A percentile compares a stretch with the other conserved stretches of the same genome.
Evolutionary conservation across 176 grass and related monocot genomes (phyloP).

Genomic region (Rhynchospora tenuis): DNA sequence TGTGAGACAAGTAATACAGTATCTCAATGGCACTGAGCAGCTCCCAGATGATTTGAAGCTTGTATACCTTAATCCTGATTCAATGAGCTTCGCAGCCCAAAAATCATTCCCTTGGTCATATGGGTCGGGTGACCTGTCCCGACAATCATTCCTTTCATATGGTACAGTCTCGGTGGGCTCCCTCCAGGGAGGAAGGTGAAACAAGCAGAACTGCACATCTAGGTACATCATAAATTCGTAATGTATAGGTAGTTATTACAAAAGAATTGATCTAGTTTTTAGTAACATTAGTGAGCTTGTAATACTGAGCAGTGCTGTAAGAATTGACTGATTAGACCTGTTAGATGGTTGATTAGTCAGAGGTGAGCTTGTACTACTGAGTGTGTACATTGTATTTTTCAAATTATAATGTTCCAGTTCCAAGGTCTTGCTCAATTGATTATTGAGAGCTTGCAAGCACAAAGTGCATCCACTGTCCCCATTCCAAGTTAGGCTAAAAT

Average conservation of each 20-base stretch:
- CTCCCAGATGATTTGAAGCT: constrained; percentile 17
- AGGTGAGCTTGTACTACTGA: not conserved
- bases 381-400: not conserved
- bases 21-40: constrained; percentile 28
- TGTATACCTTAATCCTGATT: constrained; percentile 24
- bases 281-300: too few species aligned
- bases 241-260: not conserved
- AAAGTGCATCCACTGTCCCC: too few species aligned
- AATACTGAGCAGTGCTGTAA: too few species aligned
- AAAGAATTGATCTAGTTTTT: not conserved
- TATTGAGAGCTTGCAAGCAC: too few species aligned
- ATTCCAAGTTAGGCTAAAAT: too few species aligned
- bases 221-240: not conserved
- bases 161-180: constrained; percentile 23
- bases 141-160: constrained; percentile 2
- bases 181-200: constrained; percentile 23
- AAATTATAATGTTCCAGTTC: too few species aligned
- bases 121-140: not conserved
- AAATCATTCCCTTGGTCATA: constrained; percentile 29
- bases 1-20: constrained; percentile 33
- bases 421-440: too few species aligned
- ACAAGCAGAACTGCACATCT: not conserved
- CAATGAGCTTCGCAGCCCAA: not conserved
- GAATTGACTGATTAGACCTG: too few species aligned
- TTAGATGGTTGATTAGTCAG: too few species aligned